Conservation (phyloP, 2,329 filamentous ascomycete genomes). For the Basipetospora chlamydospora region DNA sequence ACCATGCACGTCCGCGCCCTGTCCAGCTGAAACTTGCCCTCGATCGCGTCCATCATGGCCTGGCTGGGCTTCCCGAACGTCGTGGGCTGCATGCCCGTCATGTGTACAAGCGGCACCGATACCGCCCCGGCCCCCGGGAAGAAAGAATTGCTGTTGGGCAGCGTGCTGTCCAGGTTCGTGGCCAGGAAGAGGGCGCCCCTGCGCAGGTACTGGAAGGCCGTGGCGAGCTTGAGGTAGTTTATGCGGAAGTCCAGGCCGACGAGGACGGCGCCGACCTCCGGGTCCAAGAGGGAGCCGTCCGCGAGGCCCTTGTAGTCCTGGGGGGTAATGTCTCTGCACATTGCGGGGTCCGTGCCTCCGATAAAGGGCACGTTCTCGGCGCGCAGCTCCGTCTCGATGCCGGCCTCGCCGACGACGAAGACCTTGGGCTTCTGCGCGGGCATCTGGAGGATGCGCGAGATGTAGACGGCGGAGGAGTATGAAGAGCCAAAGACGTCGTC, state of each 20-base stretch:
- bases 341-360: slow-evolving; percentile 70
- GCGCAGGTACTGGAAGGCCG: slow-evolving; percentile 74
- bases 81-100: slow-evolving; percentile 51
- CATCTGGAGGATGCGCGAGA: slow-evolving; percentile 76
- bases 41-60: slow-evolving; percentile 98
- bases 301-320: slow-evolving; percentile 72
- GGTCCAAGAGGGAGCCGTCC: slow-evolving; percentile 61
- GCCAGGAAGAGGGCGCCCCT: slow-evolving; percentile 76
- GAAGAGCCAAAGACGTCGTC: slow-evolving; percentile 95
- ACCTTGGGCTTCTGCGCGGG: slow-evolving; percentile 76
- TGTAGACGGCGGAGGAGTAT: slow-evolving; percentile 92
- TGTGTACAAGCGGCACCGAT: slow-evolving; percentile 62
- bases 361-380: slow-evolving; percentile 67
- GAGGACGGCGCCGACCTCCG: slow-evolving; percentile 79
- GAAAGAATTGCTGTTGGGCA: slow-evolving; percentile 66
- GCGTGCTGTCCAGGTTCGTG: slow-evolving; percentile 83
- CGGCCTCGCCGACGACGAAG: slow-evolving; percentile 80
- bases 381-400: slow-evolving; percentile 77
- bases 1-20: slow-evolving; percentile 84
- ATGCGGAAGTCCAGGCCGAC: slow-evolving; percentile 86
- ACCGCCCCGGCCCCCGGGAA: slow-evolving; percentile 87
- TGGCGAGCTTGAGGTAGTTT: slow-evolving; percentile 83
- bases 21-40: slow-evolving; percentile 88
- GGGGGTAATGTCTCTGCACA: slow-evolving; percentile 62
- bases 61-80: slow-evolving; percentile 89